Evolutionary conservation across 768 basidiomycete genomes (phyloP), one percentile per base, ranked within the genome.

Genomic region (Mrakia hoshinonis): DNA sequence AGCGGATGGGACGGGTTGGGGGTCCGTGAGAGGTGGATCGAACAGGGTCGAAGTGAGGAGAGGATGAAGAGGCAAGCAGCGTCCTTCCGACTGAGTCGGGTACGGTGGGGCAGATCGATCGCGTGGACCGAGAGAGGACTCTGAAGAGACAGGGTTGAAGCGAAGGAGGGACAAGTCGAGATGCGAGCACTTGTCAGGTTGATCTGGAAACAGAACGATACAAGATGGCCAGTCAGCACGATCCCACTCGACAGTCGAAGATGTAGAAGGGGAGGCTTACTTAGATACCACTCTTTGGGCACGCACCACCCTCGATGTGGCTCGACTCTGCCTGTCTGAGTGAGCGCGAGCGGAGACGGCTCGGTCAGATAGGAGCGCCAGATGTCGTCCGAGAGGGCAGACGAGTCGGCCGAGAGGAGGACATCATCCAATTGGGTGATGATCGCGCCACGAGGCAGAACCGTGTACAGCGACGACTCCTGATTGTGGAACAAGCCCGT

Each of bases 361-460:
- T 39, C 31, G 11, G 34, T 64, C 29, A 66, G 54, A 38, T 66
- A 64, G 0, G 49, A 24, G 13, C 31, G 20, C 70, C 63, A 71
- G 54, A 61, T 29, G 18, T 49, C 31, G 68, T 69, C 58, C n/a
- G 31, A 55, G 22, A 11, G 22, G n/a, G 38, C 2, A 15, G 38
- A 13, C 9, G 18, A 31, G n/a, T 54, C 63, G 11, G 26, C 49
- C 20, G 47, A 34, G 11, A 71, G 51, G 0, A 26, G 52, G 2
- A 54, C 29, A 26, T 71, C 70, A 26, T 71, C 64, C n/a, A 71
- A 49, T 3, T 66, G 70, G 7, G 63, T 71, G 63, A 71, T 29
- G n/a, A 71, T 20, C 13, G 70, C 24, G 24, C 63, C 62, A 7
- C 13, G 6, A 0, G 70, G 63, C 13, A 71, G 62, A 7, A 60